A percentile compares a stretch with the other conserved stretches of the same genome.
These are phyloP conservation scores for Elsinoe australis DNA, from an alignment of 2,329 filamentous ascomycete species.

Conservation along the genomic window DNA sequence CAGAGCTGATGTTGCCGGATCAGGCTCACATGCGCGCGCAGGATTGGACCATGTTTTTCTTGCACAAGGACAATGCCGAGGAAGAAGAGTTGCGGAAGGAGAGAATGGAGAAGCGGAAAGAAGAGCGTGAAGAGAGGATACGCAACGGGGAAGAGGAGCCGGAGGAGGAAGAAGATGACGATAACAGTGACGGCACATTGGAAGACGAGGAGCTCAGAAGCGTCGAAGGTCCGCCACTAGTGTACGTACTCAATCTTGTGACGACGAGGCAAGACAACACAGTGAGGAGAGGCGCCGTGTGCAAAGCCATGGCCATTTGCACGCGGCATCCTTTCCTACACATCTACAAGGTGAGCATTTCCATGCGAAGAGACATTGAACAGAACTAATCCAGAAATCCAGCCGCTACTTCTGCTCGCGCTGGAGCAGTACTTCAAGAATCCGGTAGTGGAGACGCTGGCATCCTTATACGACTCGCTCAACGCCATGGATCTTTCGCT, in stretches of 20 bases:
- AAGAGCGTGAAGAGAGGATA: slow-evolving; percentile 38
- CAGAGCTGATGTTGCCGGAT: slow-evolving; percentile 96
- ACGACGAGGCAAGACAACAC: slow-evolving; percentile 96
- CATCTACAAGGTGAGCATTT: slow-evolving; percentile 75
- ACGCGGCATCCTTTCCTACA: slow-evolving; percentile 95
- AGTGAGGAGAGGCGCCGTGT: slow-evolving; percentile 83
- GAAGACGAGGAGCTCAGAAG: slow-evolving; percentile 47
- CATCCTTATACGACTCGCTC: slow-evolving; percentile 81
- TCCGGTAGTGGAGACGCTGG: slow-evolving; percentile 78
- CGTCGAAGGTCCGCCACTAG: slow-evolving; percentile 77
- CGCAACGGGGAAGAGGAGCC: slow-evolving; percentile 35
- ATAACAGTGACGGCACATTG: slow-evolving; percentile 35
- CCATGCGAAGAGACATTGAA: slow-evolving; percentile 12
- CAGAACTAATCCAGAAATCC: background rate
- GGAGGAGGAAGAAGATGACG: slow-evolving; percentile 46
- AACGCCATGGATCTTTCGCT: slow-evolving; percentile 95
- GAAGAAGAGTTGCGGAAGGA: slow-evolving; percentile 64
- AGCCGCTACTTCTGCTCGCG: slow-evolving; percentile 82
- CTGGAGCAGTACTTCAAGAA: slow-evolving; percentile 96
- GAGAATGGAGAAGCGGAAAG: slow-evolving; percentile 24
- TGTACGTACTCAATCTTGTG: slow-evolving; percentile 94
- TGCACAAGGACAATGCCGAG: slow-evolving; percentile 87
- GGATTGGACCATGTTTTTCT: slow-evolving; percentile 98
- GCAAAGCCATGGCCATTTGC: slow-evolving; percentile 98
- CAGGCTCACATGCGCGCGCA: slow-evolving; percentile 90